A percentile compares a stretch with the other conserved stretches of the same genome.
phyloP scores from a whole-genome alignment of 2,329 filamentous ascomycete genomes.

The Fusarium sublunatum region DNA sequence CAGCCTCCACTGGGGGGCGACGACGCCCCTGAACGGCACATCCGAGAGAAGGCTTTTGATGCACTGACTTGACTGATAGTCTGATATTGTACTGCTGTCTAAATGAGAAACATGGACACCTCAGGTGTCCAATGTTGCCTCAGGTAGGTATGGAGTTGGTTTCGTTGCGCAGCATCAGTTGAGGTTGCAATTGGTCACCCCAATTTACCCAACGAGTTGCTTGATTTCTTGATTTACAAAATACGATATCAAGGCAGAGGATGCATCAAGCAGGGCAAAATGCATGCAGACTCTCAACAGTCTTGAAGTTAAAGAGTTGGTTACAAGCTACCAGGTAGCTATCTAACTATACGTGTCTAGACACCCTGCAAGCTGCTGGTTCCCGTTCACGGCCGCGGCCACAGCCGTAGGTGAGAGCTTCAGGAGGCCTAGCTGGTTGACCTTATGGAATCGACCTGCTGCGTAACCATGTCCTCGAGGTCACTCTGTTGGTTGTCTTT shows the following conservation, averaged over 20 bases:
- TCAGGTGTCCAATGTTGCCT: conserved; percentile 6
- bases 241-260: conserved; percentile 25
- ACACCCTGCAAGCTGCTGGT: conserved; percentile 30
- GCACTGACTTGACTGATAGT: conserved; percentile 2
- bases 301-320: conserved; percentile 12
- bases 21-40: conserved; percentile 45
- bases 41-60: conserved; percentile 32
- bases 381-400: conserved; percentile 30
- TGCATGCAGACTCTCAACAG: conserved; percentile 5
- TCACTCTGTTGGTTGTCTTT: background rate
- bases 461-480: conserved; percentile 21
- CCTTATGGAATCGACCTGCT: conserved; percentile 25
- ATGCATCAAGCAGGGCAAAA: conserved; percentile 11
- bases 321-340: conserved; percentile 19
- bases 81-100: background rate
- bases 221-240: background rate
- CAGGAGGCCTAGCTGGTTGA: conserved; percentile 23
- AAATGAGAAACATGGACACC: conserved; percentile 6
- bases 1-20: conserved; percentile 27
- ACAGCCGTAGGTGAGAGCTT: conserved; percentile 26
- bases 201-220: conserved; percentile 6
- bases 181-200: conserved; percentile 21
- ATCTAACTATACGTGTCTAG: conserved; percentile 29
- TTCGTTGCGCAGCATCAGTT: conserved; percentile 13
- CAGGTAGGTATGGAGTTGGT: conserved; percentile 1